These are phyloP conservation scores for Nepenthes alata DNA, from an alignment of 179 eudicot species.

Conservation along the genomic window DNA sequence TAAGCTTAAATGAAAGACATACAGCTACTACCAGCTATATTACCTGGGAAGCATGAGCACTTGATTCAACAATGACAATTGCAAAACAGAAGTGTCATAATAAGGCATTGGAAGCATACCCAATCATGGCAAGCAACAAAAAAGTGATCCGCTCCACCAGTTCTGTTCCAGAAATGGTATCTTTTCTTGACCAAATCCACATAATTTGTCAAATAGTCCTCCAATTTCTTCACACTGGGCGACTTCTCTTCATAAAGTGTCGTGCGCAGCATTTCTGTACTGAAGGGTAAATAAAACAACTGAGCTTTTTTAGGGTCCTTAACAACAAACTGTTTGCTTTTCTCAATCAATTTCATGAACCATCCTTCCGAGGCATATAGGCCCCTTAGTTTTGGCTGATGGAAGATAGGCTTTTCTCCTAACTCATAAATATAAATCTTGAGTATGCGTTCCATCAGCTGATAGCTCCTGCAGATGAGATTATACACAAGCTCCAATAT, in stretches of 20 bases:
- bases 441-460: conserved; percentile 44
- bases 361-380: conserved; percentile 56
- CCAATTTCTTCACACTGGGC: conserved; percentile 28
- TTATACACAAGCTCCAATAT: not conserved
- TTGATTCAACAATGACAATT: not conserved
- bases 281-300: conserved; percentile 49
- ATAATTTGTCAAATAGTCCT: conserved; percentile 38
- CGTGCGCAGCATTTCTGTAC: conserved; percentile 35
- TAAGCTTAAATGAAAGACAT: not conserved
- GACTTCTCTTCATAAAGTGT: conserved; percentile 22
- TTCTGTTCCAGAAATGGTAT: conserved; percentile 60
- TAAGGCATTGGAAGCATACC: conserved; percentile 33
- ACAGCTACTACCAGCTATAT: not conserved
- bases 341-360: conserved; percentile 46
- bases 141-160: conserved; percentile 64
- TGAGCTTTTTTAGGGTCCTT: conserved; percentile 31
- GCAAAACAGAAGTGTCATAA: too few relatives aligned
- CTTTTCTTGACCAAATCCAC: conserved; percentile 30
- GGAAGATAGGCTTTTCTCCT: conserved; percentile 42
- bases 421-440: conserved; percentile 45
- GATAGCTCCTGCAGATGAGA: conserved; percentile 34
- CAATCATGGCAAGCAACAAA: conserved; percentile 83
- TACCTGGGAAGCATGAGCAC: not conserved
- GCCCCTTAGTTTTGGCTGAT: conserved; percentile 40
- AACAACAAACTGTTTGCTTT: conserved; percentile 29